Base-by-base conservation (phyloP, 768 basidiomycete species). In the Hygrophoropsis aurantiaca region DNA sequence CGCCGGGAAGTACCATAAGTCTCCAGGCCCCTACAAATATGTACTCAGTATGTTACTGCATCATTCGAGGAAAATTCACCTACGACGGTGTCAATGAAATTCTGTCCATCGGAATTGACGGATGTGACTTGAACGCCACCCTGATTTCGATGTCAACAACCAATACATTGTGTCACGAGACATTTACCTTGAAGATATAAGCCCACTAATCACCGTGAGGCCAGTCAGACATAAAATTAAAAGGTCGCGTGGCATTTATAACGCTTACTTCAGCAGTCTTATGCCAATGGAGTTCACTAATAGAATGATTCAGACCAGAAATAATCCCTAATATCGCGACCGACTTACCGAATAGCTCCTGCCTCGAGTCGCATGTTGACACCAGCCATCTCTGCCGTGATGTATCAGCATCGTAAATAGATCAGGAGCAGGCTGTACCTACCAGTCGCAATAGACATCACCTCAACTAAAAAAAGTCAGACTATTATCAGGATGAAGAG, bases 1-100 rank as follows among this genome's bases (percentile, higher is more conserved):
- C 6, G 80, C 69, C 11, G 78, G 79, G 66, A 80, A 79, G 61
- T 72, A 81, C 79, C 80, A 80, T 11, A 80, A 51, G 53, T 80
- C 79, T 13, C 77, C 79, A 27, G 71, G 59, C 24, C 62, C 61
- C 76, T 78, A 21, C 34, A 26, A 16, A 30, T 35, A 40, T 26
- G 13, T 44, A 36, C 39, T 15, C 13, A 13, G 41, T 34, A 30
- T 33, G 25, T 26, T 18, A 20, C 15, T 20, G 7, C 30, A 37
- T 20, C 13, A 13, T 13, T 20, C 18, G 26, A 8, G 32, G 21
- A 10, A 16, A 49, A 5, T n/a, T 19, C 5, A 61, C 73, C 18
- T 66, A 78, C 77, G 26, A 80, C 73, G 34, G 71, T 79, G 23
- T 73, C 71, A 24, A 78, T 59, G 49, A 67, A 81, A 60, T 77